Evolutionary conservation across 2,329 filamentous ascomycete species (phyloP).

Genomic region (Hypoxylon sp.): DNA sequence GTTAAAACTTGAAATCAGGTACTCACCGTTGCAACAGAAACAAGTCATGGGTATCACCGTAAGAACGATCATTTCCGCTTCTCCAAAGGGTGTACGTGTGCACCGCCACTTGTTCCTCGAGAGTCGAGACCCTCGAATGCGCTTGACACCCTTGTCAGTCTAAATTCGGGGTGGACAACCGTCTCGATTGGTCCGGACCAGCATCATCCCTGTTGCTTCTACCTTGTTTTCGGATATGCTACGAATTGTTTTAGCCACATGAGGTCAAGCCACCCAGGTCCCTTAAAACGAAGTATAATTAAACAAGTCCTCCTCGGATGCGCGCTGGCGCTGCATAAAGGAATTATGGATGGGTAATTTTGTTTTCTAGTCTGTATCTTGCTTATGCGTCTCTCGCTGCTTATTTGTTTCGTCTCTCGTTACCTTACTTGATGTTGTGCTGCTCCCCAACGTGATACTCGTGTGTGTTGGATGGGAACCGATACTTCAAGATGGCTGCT

Average conservation of each 20-base stretch:
- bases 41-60: conserved; percentile 32
- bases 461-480: conserved; percentile 22
- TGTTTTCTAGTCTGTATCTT: conserved; percentile 23
- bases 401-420: conserved; percentile 31
- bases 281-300: conserved; percentile 51
- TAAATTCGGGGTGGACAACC: conserved; percentile 39
- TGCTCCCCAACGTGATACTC: conserved; percentile 34
- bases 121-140: conserved; percentile 20
- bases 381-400: conserved; percentile 34
- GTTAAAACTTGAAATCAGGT: conserved; percentile 24
- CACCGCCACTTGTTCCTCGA: conserved; percentile 52
- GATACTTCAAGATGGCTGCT: conserved; percentile 45
- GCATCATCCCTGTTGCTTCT: conserved; percentile 44
- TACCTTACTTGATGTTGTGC: conserved; percentile 34
- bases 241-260: conserved; percentile 51
- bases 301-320: conserved; percentile 38
- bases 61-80: conserved; percentile 46
- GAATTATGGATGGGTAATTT: conserved; percentile 33
- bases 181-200: conserved; percentile 34
- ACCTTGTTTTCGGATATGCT: conserved; percentile 50
- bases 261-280: conserved; percentile 52
- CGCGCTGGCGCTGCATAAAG: conserved; percentile 31
- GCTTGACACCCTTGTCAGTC: conserved; percentile 31
- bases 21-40: conserved; percentile 20
- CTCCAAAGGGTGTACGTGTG: conserved; percentile 44